Evolutionary conservation across 352 stramenopile genomes (phyloP), one percentile per base, ranked within the genome.

Genomic region (Ophiocytium majus): DNA sequence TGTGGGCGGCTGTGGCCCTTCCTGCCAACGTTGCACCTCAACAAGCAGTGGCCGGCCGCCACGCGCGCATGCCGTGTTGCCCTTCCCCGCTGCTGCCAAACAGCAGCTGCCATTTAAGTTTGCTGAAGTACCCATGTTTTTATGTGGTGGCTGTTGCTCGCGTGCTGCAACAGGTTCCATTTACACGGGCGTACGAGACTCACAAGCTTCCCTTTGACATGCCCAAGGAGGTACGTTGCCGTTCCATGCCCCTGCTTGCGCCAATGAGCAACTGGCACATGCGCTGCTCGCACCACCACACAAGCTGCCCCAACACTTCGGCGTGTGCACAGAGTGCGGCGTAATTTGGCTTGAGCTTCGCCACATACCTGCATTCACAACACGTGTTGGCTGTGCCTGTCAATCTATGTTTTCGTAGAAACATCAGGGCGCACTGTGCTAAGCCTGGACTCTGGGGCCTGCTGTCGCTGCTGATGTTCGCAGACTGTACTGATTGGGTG

Each of bases 171-270:
- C 35, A 78, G 66, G 66, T 78, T 5, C 66, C 66, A 43, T 78
- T 78, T 14, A 14, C 66, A 5, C 5, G 35, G 35, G 66, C 5
- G 32, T 81, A 81, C 36, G 75, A 81, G 5, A 81, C 75, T 17
- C 75, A 81, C 75, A 81, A 81, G 75, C 28, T 81, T 5, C 75
- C 75, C 14, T 81, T 81, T 43, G 75, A 81, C 5, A 81, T 81
- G 75, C 75, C 75, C 31, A 81, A 37, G 31, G 75, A 81, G 75
- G 75, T 57, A 36, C 14, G 43, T 57, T 57, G 5, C 43, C 43
- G 43, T 14, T 57, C 14, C 43, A 5, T 57, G 5, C 43, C 43
- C 43, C 43, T 57, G 5, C 43, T 57, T 57, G 14, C 43, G 14
- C 5, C 43, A 57, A 5, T 14, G 43, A 5, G 14, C 5, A 14